A percentile compares a stretch with the other conserved stretches of the same genome.
Conservation (phyloP, 768 basidiomycete species). For the Mycena epipterygia region DNA sequence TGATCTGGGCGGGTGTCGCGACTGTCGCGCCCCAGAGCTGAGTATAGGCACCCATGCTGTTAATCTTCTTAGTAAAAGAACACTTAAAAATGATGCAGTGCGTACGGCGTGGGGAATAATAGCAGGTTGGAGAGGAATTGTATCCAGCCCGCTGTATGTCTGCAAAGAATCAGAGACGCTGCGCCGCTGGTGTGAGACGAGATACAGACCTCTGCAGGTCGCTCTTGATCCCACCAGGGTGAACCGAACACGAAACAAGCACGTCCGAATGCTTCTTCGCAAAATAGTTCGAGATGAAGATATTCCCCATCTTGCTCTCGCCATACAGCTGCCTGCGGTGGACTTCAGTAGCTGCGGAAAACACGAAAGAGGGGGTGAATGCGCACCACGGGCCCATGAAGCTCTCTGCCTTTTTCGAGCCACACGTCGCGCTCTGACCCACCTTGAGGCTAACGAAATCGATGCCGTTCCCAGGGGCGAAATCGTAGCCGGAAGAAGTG, state of each 20-base stretch:
- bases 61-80: too few species aligned
- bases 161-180: background rate
- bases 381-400: background rate
- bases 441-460: background rate
- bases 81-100: background rate
- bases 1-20: background rate
- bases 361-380: background rate
- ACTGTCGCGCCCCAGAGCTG: background rate
- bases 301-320: background rate
- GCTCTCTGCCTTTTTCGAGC: background rate
- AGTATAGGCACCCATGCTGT: background rate
- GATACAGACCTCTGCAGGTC: background rate
- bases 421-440: slow-evolving; percentile 25
- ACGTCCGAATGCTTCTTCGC: background rate
- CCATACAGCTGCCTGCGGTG: background rate
- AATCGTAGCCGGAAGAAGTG: slow-evolving; percentile 22
- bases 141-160: background rate
- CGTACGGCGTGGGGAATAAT: background rate
- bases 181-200: too few species aligned
- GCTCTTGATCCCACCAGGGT: background rate
- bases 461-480: slow-evolving; percentile 3
- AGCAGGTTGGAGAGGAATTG: background rate
- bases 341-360: background rate
- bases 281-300: background rate
- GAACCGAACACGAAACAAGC: background rate